phyloP scores from a whole-genome alignment of 371 early-diverging fungal genomes.

The Dichotomocladium elegans region DNA sequence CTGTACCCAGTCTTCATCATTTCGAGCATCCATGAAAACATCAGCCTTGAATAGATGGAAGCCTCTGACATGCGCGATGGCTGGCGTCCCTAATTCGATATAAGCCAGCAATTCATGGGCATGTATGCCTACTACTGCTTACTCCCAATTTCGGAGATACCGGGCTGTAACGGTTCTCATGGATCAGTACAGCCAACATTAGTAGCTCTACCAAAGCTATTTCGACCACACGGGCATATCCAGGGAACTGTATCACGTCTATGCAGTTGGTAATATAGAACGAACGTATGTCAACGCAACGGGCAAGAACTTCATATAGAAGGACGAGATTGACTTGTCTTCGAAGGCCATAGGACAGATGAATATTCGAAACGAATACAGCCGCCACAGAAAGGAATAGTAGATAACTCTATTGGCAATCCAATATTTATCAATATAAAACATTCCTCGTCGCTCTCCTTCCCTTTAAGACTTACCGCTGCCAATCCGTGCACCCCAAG shows the following conservation, averaged over 20 bases:
- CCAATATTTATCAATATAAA: background rate
- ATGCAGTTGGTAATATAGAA: conserved; percentile 20
- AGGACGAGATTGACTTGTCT: conserved; percentile 24
- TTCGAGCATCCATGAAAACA: conserved; percentile 50
- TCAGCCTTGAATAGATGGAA: conserved; percentile 48
- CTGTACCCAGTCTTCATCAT: conserved; percentile 50
- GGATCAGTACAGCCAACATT: conserved; percentile 18
- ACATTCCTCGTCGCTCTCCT: background rate
- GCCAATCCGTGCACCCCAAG: background rate
- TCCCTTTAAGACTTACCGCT: background rate
- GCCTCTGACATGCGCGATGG: conserved; percentile 48
- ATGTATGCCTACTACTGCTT: background rate
- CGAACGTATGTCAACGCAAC: conserved; percentile 22
- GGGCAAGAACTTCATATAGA: conserved; percentile 10
- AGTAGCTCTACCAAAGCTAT: background rate
- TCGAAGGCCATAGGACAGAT: conserved; percentile 16
- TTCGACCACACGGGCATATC: conserved; percentile 18
- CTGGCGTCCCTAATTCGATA: conserved; percentile 29
- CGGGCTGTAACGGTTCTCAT: conserved; percentile 23
- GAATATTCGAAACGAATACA: conserved; percentile 3
- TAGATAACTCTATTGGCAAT: conserved; percentile 16
- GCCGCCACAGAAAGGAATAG: conserved; percentile 14
- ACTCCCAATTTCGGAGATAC: conserved; percentile 27
- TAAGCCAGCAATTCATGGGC: conserved; percentile 16
- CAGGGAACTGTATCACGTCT: conserved; percentile 2